A percentile compares a stretch with the other conserved stretches of the same genome.
Evolutionary conservation across 2,329 filamentous ascomycete species (phyloP).

Genomic region (Colletotrichum sp.): DNA sequence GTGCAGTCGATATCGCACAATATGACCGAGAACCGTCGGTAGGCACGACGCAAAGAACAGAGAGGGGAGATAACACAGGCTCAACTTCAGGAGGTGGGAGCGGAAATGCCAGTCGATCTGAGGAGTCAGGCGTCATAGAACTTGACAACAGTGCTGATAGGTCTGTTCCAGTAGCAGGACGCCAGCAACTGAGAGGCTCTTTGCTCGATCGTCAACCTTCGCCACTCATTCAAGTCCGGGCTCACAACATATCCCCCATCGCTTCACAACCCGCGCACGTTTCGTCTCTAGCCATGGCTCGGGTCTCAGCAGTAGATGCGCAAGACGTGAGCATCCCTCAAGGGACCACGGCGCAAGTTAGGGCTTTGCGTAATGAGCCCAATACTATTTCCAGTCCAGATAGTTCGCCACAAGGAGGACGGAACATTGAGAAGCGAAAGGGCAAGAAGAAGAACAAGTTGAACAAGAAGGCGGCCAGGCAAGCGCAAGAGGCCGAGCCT

Average conservation of each 20-base stretch:
- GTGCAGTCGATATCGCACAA: background rate
- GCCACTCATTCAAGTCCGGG: constrained; percentile 65
- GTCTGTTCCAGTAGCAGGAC: constrained; percentile 13
- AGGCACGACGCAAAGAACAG: constrained; percentile 13
- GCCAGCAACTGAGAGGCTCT: constrained; percentile 11
- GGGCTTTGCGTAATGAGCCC: constrained; percentile 57
- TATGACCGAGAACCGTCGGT: constrained; percentile 13
- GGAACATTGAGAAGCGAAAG: constrained; percentile 52
- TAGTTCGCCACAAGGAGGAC: constrained; percentile 61
- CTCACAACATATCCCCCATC: constrained; percentile 73
- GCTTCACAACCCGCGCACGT: constrained; percentile 78
- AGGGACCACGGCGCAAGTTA: constrained; percentile 57
- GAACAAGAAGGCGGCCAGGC: constrained; percentile 54
- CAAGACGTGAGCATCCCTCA: constrained; percentile 36
- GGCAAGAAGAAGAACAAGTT: constrained; percentile 54
- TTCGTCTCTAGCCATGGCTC: constrained; percentile 58
- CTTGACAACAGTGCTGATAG: constrained; percentile 21
- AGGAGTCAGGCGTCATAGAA: constrained; percentile 38
- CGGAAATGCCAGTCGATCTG: constrained; percentile 45
- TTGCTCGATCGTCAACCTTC: constrained; percentile 46
- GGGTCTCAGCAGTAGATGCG: constrained; percentile 33
- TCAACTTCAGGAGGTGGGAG: constrained; percentile 42
- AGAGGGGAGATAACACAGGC: constrained; percentile 19
- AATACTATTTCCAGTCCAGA: constrained; percentile 59
- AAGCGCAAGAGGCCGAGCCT: constrained; percentile 48